Conservation (phyloP, 1,139 yeast species). For the Pichia sp. region DNA sequence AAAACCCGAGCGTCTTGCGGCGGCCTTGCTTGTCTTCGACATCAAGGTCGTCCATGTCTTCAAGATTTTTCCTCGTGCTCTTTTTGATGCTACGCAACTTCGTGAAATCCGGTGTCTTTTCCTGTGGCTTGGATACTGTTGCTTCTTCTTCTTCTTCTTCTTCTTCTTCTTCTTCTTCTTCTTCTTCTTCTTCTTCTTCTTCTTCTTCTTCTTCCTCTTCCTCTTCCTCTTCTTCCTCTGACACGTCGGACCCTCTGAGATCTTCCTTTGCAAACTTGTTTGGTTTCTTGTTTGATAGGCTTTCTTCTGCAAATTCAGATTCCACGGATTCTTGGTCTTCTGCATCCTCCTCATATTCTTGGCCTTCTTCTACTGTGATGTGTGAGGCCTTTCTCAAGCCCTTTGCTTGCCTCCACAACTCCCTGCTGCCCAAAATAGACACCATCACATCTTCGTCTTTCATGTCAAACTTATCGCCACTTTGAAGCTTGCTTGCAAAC, state of each 20-base stretch:
- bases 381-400: conserved; percentile 39
- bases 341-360: conserved; percentile 30
- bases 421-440: conserved; percentile 71
- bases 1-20: conserved; percentile 84
- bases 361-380: conserved; percentile 16
- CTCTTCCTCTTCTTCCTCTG: no score
- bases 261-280: conserved; percentile 29
- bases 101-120: conserved; percentile 17
- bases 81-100: conserved; percentile 34
- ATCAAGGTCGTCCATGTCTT: conserved; percentile 71
- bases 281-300: no score
- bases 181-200: conserved; percentile 25
- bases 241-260: conserved; percentile 24
- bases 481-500: conserved; percentile 51
- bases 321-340: conserved; percentile 15
- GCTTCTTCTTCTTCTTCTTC: conserved; percentile 30
- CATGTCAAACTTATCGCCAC: conserved; percentile 61
- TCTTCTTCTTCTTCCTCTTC: no score
- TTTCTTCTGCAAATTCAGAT: conserved; percentile 23
- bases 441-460: conserved; percentile 90
- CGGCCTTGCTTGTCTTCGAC: conserved; percentile 80
- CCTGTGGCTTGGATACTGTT: conserved; percentile 30
- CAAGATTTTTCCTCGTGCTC: conserved; percentile 35
- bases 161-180: conserved; percentile 27
- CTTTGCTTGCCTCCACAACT: conserved; percentile 82